Conservation (phyloP, 768 basidiomycete species). For the Termitomyces sp. region DNA sequence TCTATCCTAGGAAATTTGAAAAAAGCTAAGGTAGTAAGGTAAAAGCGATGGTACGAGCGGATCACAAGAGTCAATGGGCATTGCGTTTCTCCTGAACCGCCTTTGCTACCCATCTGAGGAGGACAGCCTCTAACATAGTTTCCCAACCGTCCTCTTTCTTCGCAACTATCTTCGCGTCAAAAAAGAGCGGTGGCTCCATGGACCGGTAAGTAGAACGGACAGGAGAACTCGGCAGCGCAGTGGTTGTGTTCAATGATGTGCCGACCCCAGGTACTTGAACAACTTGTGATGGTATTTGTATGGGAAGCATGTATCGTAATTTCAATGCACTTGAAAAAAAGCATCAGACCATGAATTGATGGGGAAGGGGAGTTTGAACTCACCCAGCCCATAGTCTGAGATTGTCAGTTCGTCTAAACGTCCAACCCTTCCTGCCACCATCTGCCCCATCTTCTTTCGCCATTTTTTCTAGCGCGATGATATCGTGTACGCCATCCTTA, state of each 20-base stretch:
- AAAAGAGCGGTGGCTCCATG: constrained; percentile 46
- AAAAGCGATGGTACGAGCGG: not conserved
- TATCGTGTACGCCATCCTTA: constrained; percentile 72
- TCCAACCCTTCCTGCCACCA: constrained; percentile 60
- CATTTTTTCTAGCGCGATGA: constrained; percentile 57
- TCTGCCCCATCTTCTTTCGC: constrained; percentile 30
- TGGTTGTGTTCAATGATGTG: constrained; percentile 15
- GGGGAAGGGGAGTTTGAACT: constrained; percentile 20
- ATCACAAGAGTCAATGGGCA: constrained; percentile 11
- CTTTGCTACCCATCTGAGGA: constrained; percentile 61
- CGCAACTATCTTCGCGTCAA: constrained; percentile 73
- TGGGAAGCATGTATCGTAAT: constrained; percentile 71
- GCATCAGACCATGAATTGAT: not conserved
- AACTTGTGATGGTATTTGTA: constrained; percentile 46
- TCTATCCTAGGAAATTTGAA: not conserved
- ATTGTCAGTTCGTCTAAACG: constrained; percentile 84
- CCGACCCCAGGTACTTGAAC: constrained; percentile 13
- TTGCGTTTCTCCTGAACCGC: constrained; percentile 60
- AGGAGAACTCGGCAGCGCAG: constrained; percentile 22
- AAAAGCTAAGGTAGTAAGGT: not conserved
- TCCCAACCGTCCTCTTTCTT: constrained; percentile 77
- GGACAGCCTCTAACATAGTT: constrained; percentile 59
- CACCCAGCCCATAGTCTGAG: constrained; percentile 82
- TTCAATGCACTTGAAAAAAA: constrained; percentile 58
- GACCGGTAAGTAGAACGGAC: constrained; percentile 29